Conservation (phyloP, 2,329 filamentous ascomycete species). For the Calonectria leucothoes region DNA sequence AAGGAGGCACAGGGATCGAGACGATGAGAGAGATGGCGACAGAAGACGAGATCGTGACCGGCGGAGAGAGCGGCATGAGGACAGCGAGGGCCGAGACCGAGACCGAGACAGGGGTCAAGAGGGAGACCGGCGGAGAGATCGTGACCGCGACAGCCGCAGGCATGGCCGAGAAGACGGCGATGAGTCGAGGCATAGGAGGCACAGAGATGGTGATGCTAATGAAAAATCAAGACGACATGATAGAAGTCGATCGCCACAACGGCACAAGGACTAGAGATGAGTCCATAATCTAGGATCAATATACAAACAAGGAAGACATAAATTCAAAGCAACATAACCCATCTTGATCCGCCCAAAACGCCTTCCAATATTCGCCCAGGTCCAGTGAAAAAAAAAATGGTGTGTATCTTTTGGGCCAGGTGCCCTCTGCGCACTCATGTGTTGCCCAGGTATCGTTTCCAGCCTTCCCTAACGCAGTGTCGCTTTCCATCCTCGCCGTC, state of each 20-base stretch:
- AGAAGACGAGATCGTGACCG: conserved; percentile 41
- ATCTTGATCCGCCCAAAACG: conserved; percentile 36
- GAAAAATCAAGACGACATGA: conserved; percentile 46
- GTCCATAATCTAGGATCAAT: conserved; percentile 36
- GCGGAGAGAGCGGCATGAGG: conserved; percentile 34
- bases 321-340: conserved; percentile 26
- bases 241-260: conserved; percentile 58
- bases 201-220: conserved; percentile 43
- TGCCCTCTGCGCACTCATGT: conserved; percentile 38
- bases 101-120: conserved; percentile 36
- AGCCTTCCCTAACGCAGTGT: conserved; percentile 77
- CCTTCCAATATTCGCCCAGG: conserved; percentile 34
- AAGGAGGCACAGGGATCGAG: conserved; percentile 42
- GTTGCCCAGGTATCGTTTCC: conserved; percentile 79
- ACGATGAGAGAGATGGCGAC: conserved; percentile 42
- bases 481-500: conserved; percentile 76
- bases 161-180: conserved; percentile 44
- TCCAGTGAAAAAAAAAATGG: conserved; percentile 21
- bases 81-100: conserved; percentile 37
- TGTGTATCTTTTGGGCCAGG: not conserved
- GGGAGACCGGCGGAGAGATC: conserved; percentile 36
- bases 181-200: conserved; percentile 41
- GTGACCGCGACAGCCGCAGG: conserved; percentile 41
- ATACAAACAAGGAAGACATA: conserved; percentile 16
- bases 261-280: conserved; percentile 40